Evolutionary conservation across 495 filamentous ascomycete species (phyloP).

Genomic region (Neurospora sp.): DNA sequence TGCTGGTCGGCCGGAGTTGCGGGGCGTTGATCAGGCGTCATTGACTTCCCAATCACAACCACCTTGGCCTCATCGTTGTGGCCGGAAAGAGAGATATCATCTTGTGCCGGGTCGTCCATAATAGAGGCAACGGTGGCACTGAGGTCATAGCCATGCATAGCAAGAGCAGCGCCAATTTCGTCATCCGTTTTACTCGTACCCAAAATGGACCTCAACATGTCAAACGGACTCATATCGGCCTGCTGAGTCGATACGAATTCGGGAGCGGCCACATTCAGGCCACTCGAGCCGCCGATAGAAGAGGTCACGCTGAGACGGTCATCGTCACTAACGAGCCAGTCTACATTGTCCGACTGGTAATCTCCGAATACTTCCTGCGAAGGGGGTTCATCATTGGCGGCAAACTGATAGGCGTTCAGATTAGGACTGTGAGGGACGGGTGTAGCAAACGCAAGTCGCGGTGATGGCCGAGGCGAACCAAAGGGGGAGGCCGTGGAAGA

Average conservation of each 20-base stretch:
- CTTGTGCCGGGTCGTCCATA: slow-evolving; percentile 51
- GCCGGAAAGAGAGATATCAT: slow-evolving; percentile 26
- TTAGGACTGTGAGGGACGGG: slow-evolving; percentile 92
- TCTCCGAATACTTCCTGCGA: slow-evolving; percentile 83
- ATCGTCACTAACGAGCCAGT: slow-evolving; percentile 94
- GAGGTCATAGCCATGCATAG: slow-evolving; percentile 84
- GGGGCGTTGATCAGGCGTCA: slow-evolving; percentile 60
- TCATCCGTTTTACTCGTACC: slow-evolving; percentile 84
- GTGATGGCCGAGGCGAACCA: slow-evolving; percentile 86
- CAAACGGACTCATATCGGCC: slow-evolving; percentile 92
- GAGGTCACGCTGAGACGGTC: slow-evolving; percentile 62
- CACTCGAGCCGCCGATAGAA: slow-evolving; percentile 46
- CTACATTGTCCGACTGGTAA: slow-evolving; percentile 83
- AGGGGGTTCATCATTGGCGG: slow-evolving; percentile 52
- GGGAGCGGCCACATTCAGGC: slow-evolving; percentile 63
- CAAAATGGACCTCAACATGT: slow-evolving; percentile 92
- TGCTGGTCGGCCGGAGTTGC: slow-evolving; percentile 60
- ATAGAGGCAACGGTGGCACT: slow-evolving; percentile 79
- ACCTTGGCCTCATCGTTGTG: slow-evolving; percentile 40
- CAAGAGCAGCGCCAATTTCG: slow-evolving; percentile 83
- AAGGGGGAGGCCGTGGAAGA: slow-evolving; percentile 83
- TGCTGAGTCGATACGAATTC: slow-evolving; percentile 65
- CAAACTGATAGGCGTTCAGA: slow-evolving; percentile 88
- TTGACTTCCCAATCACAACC: slow-evolving; percentile 84
- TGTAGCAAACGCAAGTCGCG: slow-evolving; percentile 78